A percentile compares a stretch with the other conserved stretches of the same genome.
phyloP scores from a whole-genome alignment of 805 yeast species.

The Ogataea trehaloabstinens region DNA sequence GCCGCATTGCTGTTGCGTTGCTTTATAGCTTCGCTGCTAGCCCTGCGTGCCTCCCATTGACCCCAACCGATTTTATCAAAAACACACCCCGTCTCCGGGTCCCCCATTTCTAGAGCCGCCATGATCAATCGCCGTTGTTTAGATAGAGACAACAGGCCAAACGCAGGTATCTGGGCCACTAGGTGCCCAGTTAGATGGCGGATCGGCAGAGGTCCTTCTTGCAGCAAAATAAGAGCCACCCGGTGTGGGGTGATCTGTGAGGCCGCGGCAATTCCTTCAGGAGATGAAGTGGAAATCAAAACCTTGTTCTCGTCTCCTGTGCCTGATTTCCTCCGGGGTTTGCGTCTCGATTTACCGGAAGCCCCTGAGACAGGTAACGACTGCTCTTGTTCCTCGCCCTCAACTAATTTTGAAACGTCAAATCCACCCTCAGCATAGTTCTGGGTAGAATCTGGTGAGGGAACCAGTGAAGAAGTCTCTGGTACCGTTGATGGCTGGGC shows the following conservation, averaged over 20 bases:
- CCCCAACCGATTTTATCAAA: constrained; percentile 98
- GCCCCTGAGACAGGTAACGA: not conserved
- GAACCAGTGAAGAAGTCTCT: no score
- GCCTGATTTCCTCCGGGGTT: constrained; percentile 17
- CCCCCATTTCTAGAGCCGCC: constrained; percentile 80
- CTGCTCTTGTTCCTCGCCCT: not conserved
- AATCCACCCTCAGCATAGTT: no score
- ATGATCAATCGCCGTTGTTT: constrained; percentile 89
- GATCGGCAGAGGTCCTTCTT: constrained; percentile 87
- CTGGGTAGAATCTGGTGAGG: not conserved
- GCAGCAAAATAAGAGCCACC: constrained; percentile 61
- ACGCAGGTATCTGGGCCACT: constrained; percentile 70
- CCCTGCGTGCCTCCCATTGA: constrained; percentile 82
- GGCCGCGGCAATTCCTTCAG: constrained; percentile 86
- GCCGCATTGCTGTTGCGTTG: constrained; percentile 19
- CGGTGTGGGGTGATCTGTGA: constrained; percentile 78
- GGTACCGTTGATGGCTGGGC: no score
- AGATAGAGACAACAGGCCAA: constrained; percentile 75
- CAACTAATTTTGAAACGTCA: constrained; percentile 1
- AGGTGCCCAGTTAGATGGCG: constrained; percentile 83
- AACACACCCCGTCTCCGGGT: constrained; percentile 55
- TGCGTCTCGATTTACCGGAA: constrained; percentile 13
- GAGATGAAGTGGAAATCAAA: constrained; percentile 70
- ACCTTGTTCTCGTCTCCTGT: constrained; percentile 25
- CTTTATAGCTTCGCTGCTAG: constrained; percentile 24